Conservation (phyloP, 257 asterid genomes). For the Penstemon davidsonii region DNA sequence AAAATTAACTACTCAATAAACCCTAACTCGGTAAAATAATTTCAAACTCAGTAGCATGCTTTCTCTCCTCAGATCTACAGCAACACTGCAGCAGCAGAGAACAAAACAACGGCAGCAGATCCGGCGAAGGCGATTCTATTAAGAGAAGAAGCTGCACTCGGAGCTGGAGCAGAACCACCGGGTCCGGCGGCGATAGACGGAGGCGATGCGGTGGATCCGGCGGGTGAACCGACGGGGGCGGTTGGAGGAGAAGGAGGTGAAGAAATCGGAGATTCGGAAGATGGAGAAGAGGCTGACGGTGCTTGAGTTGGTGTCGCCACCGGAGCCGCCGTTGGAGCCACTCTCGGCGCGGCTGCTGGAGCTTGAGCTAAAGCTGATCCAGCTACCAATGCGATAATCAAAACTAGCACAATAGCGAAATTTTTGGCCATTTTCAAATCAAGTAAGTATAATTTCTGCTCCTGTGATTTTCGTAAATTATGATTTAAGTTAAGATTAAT, state of each 20-base stretch:
- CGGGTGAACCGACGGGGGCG: conserved; percentile 32
- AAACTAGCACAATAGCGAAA: not conserved
- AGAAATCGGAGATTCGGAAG: conserved; percentile 31
- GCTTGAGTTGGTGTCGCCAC: conserved; percentile 31
- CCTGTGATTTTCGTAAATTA: too few relatives aligned
- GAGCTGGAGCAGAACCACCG: conserved; percentile 35
- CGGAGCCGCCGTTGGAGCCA: conserved; percentile 46
- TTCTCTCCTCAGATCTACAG: conserved; percentile 31
- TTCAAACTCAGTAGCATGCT: not conserved
- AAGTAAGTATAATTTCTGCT: too few relatives aligned
- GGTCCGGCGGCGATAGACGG: conserved; percentile 45
- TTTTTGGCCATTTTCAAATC: not conserved
- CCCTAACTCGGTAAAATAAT: not conserved
- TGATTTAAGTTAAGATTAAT: too few relatives aligned
- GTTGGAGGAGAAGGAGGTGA: conserved; percentile 46
- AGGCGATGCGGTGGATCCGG: conserved; percentile 26
- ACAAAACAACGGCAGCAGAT: conserved; percentile 43
- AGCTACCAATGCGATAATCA: conserved; percentile 39
- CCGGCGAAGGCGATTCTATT: conserved; percentile 52
- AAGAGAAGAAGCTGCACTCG: conserved; percentile 37
- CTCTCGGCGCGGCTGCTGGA: conserved; percentile 45
- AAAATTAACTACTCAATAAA: not conserved
- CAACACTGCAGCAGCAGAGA: conserved; percentile 42
- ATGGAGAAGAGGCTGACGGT: conserved; percentile 36
- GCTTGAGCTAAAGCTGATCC: conserved; percentile 50